These are phyloP conservation scores for Irpex lacteus DNA, from an alignment of 1,284 basidiomycete genomes.

Conservation along the genomic window DNA sequence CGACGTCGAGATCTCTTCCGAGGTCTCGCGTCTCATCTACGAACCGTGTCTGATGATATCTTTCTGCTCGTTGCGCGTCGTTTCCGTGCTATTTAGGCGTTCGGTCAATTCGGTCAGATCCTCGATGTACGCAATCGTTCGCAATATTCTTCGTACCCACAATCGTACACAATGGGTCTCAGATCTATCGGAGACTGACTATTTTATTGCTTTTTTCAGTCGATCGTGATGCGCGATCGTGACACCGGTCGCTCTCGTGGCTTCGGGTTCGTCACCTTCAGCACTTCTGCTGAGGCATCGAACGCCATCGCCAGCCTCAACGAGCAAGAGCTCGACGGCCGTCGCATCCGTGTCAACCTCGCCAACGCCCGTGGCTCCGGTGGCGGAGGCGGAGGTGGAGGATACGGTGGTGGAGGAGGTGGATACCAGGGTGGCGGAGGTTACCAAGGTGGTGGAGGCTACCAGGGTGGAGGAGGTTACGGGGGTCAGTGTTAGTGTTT, in stretches of 20 bases:
- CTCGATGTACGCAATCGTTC: slow-evolving; percentile 64
- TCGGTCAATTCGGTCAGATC: slow-evolving; percentile 64
- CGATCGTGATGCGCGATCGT: slow-evolving; percentile 97
- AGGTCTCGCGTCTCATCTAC: slow-evolving; percentile 30
- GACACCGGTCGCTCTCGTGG: slow-evolving; percentile 95
- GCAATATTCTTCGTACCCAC: neutral
- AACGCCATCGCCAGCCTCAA: slow-evolving; percentile 79
- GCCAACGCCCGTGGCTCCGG: slow-evolving; percentile 80
- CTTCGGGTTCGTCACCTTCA: slow-evolving; percentile 93
- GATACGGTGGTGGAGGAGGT: slow-evolving; percentile 19
- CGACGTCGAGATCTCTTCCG: slow-evolving; percentile 30
- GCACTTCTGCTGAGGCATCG: slow-evolving; percentile 63
- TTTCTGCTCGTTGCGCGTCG: slow-evolving; percentile 29
- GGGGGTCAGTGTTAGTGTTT: slow-evolving; percentile 24
- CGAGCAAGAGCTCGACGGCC: slow-evolving; percentile 93
- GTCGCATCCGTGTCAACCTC: slow-evolving; percentile 91
- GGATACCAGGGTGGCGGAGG: slow-evolving; percentile 23
- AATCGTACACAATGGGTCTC: neutral
- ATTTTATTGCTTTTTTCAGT: slow-evolving; percentile 43
- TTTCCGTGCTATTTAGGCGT: slow-evolving; percentile 52
- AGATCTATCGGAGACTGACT: slow-evolving; percentile 20
- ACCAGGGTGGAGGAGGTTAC: slow-evolving; percentile 32
- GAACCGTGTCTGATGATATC: slow-evolving; percentile 15
- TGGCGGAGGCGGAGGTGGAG: slow-evolving; percentile 41
- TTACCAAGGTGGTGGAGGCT: slow-evolving; percentile 21